Base-by-base conservation (phyloP, 2,329 filamentous ascomycete species). In the Byssoonygena ceratinophila region DNA sequence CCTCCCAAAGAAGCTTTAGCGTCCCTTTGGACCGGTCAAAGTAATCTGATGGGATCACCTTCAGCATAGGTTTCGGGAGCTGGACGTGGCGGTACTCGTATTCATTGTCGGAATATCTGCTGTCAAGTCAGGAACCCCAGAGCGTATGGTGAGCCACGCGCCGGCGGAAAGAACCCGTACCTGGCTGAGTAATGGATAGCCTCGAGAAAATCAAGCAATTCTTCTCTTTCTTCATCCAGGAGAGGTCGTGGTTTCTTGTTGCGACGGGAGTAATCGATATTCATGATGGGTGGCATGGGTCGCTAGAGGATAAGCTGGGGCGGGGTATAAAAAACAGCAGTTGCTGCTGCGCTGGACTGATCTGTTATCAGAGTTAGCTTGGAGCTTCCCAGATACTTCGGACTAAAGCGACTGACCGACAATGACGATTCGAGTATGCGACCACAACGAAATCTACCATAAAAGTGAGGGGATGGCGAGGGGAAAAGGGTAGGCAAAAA, bases 51-150 rank as follows among this genome's bases (percentile, higher is more conserved):
- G 92, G 92, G 61, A 98, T 97, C 37, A 81, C 85, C 73, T 97
- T 97, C 59, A 98, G 82, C 92, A 98, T 98, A 61, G 88, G 84
- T 74, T 98, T 98, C 40, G 92, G 92, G 27, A 98, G 81, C 71
- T 96, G 90, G 54, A 98, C 92, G 71, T 98, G 92, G 59, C 92
- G 87, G 73, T 98, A 98, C 73, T 98, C 92, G 71, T 83, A 95
- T 70, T 92, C 81, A 71, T 81, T 83, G 65, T 98, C 92, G 25
- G 84, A 90, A 69, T 98, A 98, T 69, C 92, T 97, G 7, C 32
- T 4, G 34, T 20, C 8, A 11, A 23, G n/a, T 20, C 34, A 54
- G 20, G 34, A 29, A 29, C 22, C 29, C 2, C 9, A n/a, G 27
- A 2, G 12, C 22, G 5, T 4, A 29, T 16, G 18, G 4, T 31